Evolutionary conservation across 106 monocot species (phyloP).

Genomic region (Dendrobium huoshanense): DNA sequence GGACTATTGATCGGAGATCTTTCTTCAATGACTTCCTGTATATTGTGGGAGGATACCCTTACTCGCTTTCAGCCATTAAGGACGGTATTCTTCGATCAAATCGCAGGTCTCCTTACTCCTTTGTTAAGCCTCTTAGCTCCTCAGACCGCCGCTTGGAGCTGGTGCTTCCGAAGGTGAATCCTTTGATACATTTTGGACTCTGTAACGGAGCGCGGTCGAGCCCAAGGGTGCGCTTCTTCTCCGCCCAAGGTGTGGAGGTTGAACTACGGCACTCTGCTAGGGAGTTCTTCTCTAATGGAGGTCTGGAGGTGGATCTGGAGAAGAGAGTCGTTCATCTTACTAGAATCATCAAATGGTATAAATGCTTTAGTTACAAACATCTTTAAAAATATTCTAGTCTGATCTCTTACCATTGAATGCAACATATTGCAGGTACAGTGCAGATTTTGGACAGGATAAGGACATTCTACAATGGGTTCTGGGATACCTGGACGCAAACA

Average conservation of each 20-base stretch:
- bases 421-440: slow-evolving; percentile 44
- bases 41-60: slow-evolving; percentile 75
- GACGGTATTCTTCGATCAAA: slow-evolving; percentile 91
- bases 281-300: slow-evolving; percentile 64
- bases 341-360: slow-evolving; percentile 77
- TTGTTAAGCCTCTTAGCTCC: slow-evolving; percentile 57
- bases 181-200: slow-evolving; percentile 85
- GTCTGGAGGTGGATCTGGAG: slow-evolving; percentile 64
- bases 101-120: slow-evolving; percentile 66
- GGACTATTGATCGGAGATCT: slow-evolving; percentile 54
- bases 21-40: slow-evolving; percentile 89
- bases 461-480: slow-evolving; percentile 84
- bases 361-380: background rate
- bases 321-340: slow-evolving; percentile 67
- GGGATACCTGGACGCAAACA: slow-evolving; percentile 66
- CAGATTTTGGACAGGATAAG: slow-evolving; percentile 74
- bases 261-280: slow-evolving; percentile 80
- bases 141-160: slow-evolving; percentile 66
- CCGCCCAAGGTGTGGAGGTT: slow-evolving; percentile 50
- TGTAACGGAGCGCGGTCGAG: slow-evolving; percentile 71
- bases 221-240: slow-evolving; percentile 72
- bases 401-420: background rate
- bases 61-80: slow-evolving; percentile 70
- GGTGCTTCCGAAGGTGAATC: slow-evolving; percentile 55
- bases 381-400: too few species aligned